A percentile compares a stretch with the other conserved stretches of the same genome.
Evolutionary conservation across 306 rosid species (phyloP).

Genomic region (Gleditsia sinensis): DNA sequence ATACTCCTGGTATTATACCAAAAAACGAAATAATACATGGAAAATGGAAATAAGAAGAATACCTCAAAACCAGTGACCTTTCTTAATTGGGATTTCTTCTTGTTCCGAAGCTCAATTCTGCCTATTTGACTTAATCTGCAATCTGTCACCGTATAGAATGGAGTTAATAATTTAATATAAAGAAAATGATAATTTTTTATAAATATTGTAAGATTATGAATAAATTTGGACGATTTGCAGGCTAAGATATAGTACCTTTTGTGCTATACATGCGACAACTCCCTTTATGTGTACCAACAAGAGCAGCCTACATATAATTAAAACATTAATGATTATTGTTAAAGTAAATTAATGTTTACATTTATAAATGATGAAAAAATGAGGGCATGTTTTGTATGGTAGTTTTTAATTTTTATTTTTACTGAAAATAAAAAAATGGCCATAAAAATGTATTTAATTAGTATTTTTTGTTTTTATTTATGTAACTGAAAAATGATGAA

Average conservation of each 20-base stretch:
- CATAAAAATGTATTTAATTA: too few species aligned
- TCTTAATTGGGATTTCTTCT: slow-evolving; percentile 63
- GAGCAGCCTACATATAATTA: slow-evolving; percentile 53
- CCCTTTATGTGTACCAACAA: slow-evolving; percentile 73
- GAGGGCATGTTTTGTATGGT: too few species aligned
- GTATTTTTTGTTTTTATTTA: too few species aligned
- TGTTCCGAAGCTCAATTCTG: slow-evolving; percentile 55
- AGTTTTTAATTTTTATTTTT: too few species aligned
- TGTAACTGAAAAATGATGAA: too few species aligned
- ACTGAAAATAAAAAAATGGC: too few species aligned
- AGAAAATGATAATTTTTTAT: too few species aligned
- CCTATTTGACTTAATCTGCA: slow-evolving; percentile 56
- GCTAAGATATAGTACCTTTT: slow-evolving; percentile 51
- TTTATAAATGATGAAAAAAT: too few species aligned
- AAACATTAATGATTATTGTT: not conserved
- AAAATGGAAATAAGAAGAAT: slow-evolving; percentile 13
- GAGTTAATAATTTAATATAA: not conserved
- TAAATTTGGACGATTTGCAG: not conserved
- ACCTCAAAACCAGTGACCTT: slow-evolving; percentile 88
- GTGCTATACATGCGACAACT: slow-evolving; percentile 52
- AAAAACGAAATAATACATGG: too few species aligned
- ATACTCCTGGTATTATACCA: too few species aligned
- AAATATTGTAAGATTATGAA: not conserved
- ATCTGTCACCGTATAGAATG: slow-evolving; percentile 42
- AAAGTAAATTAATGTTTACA: not conserved